phyloP scores from a whole-genome alignment of 1,139 yeast species.

The Candida sp. region DNA sequence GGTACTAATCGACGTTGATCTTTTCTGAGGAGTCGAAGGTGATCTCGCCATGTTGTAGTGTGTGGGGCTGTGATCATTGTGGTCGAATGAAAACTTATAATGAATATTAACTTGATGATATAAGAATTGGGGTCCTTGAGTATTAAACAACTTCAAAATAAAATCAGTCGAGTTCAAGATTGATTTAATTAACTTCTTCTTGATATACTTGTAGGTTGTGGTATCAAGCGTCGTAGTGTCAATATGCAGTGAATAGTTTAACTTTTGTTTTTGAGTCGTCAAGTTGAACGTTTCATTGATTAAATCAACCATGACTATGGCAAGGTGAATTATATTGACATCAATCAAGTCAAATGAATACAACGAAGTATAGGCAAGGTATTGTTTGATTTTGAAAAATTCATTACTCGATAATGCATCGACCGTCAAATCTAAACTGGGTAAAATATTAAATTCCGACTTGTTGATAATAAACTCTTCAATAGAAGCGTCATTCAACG shows the following conservation, averaged over 20 bases:
- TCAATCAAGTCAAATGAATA: constrained; percentile 36
- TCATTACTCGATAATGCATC: constrained; percentile 14
- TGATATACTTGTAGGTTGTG: constrained; percentile 24
- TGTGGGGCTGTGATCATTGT: neutral
- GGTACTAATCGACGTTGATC: constrained; percentile 2
- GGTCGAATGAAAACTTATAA: neutral
- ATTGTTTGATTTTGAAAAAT: constrained; percentile 37
- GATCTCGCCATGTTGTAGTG: constrained; percentile 12
- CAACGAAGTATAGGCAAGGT: constrained; percentile 32
- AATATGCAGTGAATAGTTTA: constrained; percentile 5
- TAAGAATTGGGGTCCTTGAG: constrained; percentile 34
- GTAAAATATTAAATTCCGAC: constrained; percentile 26
- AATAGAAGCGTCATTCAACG: constrained; percentile 53
- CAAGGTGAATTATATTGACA: constrained; percentile 27
- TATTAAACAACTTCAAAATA: constrained; percentile 26
- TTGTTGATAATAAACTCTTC: constrained; percentile 45
- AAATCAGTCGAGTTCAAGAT: constrained; percentile 31
- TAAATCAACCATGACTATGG: constrained; percentile 33
- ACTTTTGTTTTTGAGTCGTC: constrained; percentile 3
- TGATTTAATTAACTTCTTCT: constrained; percentile 27
- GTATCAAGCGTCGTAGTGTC: constrained; percentile 15
- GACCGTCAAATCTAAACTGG: constrained; percentile 3
- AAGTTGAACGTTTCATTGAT: constrained; percentile 25
- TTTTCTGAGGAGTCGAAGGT: constrained; percentile 4
- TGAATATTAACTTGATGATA: constrained; percentile 17